Percentiles rank a stretch among this genome's conserved stretches.
Evolutionary conservation across 2,329 filamentous ascomycete genomes (phyloP).

Genomic region (Arthrinium phaeospermum): DNA sequence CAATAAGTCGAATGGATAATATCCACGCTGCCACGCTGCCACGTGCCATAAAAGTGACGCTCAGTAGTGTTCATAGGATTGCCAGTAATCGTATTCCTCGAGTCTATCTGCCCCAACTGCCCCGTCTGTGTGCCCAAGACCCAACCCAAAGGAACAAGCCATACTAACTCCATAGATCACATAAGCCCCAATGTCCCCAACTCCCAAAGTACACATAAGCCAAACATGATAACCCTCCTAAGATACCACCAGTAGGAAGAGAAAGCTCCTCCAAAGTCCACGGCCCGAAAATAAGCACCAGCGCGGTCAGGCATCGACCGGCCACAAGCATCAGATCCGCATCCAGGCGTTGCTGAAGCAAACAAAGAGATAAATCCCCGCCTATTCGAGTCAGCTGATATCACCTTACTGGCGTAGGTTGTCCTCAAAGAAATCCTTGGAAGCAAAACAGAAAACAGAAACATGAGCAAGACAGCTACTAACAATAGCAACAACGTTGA

Average conservation of each 20-base stretch:
- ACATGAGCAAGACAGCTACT: constrained; percentile 12
- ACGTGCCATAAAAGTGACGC: neutral
- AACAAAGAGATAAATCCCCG: neutral
- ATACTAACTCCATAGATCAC: neutral
- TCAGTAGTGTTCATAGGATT: neutral
- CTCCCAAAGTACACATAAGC: neutral
- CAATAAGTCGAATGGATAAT: neutral
- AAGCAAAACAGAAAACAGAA: neutral
- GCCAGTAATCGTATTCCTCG: neutral
- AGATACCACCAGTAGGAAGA: neutral
- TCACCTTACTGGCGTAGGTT: neutral
- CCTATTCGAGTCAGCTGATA: constrained; percentile 3
- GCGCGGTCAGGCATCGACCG: neutral
- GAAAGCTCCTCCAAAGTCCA: neutral
- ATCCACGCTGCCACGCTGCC: neutral
- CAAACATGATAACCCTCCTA: neutral
- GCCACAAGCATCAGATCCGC: neutral
- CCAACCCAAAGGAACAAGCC: neutral
- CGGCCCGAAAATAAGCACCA: neutral
- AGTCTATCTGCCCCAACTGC: neutral
- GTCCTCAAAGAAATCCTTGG: neutral
- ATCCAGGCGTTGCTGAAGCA: neutral
- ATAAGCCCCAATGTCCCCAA: neutral
- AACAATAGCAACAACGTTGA: constrained; percentile 7
- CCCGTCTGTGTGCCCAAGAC: neutral